Percentiles rank a stretch among this genome's conserved stretches.
Conservation (phyloP, 176 grass and related monocot species). For the Urochloa ruziziensis region DNA sequence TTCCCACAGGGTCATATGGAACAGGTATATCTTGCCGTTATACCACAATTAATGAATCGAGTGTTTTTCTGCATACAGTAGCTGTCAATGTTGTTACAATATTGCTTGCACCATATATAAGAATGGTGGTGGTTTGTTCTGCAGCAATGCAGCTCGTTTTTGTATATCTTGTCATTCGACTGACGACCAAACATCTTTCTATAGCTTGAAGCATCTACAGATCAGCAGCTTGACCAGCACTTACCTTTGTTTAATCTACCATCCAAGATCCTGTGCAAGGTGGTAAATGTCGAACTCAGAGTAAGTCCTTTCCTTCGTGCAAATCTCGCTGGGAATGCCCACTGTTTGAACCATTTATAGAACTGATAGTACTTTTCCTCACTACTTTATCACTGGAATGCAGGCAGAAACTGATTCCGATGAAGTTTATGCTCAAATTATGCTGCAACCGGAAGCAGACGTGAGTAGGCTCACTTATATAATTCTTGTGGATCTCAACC, state of each 20-base stretch:
- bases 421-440: constrained; percentile 95
- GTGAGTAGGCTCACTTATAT: constrained; percentile 41
- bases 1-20: constrained; percentile 98
- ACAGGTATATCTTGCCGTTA: constrained; percentile 48
- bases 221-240: constrained; percentile 74
- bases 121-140: neutral
- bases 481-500: neutral
- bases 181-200: neutral
- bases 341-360: neutral
- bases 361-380: neutral
- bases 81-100: neutral
- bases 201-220: constrained; percentile 86
- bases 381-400: constrained; percentile 21
- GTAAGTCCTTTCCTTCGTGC: constrained; percentile 37
- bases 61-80: neutral
- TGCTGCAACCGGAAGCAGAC: constrained; percentile 65
- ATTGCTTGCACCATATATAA: neutral
- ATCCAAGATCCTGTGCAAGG: constrained; percentile 77
- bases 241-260: constrained; percentile 71
- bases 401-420: constrained; percentile 91
- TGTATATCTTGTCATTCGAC: constrained; percentile 30
- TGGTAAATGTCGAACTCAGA: constrained; percentile 77
- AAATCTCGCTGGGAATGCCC: neutral
- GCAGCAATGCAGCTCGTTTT: neutral
- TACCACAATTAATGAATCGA: neutral